phyloP scores from a whole-genome alignment of 2,329 filamentous ascomycete species.

The Venturia aucupariae region DNA sequence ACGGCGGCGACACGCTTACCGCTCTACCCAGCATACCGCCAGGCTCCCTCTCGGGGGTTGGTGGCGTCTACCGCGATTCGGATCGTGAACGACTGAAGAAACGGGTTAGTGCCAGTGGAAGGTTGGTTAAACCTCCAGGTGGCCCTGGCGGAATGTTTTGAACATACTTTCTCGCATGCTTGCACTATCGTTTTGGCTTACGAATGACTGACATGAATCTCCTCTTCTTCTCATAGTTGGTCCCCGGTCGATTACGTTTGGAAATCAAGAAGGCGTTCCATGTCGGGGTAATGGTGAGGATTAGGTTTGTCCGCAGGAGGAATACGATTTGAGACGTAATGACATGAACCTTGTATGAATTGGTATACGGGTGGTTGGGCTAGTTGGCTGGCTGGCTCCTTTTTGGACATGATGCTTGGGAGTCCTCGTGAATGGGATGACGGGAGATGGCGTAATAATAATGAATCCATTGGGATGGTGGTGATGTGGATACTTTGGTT shows the following conservation, averaged over 20 bases:
- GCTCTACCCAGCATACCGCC: conserved; percentile 46
- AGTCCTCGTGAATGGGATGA: background rate
- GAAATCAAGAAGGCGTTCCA: conserved; percentile 8
- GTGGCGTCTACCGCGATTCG: conserved; percentile 25
- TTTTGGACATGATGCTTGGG: background rate
- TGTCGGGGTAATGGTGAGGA: background rate
- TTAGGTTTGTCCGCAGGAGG: background rate
- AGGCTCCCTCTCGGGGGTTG: background rate
- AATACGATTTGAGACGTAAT: background rate
- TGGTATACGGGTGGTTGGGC: background rate
- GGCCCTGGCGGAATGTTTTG: conserved; percentile 1
- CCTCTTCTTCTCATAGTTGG: background rate
- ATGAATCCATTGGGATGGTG: no score
- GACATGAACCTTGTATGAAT: background rate
- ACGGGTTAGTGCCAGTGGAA: conserved; percentile 31
- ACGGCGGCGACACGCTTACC: conserved; percentile 48
- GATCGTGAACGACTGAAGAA: conserved; percentile 29
- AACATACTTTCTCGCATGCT: background rate
- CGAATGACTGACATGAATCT: background rate
- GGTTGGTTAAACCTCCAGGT: conserved; percentile 28
- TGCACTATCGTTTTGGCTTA: background rate
- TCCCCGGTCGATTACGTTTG: background rate
- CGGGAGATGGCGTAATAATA: background rate
- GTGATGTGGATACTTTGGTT: no score
- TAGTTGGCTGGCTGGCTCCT: background rate